A percentile compares a stretch with the other conserved stretches of the same genome.
Conservation (phyloP, 371 early-diverging fungal genomes). For the Apophysomyces sp. region DNA sequence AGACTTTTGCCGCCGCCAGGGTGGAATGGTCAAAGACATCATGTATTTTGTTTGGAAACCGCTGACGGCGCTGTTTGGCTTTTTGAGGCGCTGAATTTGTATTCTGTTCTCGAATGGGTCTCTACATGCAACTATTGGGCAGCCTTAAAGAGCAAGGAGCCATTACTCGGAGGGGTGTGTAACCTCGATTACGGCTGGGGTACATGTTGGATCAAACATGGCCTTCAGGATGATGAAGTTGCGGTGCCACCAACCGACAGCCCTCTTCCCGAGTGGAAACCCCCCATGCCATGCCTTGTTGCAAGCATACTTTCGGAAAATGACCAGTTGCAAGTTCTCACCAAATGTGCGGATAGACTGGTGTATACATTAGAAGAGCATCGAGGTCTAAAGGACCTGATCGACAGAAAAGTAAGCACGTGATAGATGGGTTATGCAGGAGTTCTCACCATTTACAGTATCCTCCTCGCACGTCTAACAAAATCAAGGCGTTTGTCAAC, state of each 20-base stretch:
- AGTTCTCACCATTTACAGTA: neutral
- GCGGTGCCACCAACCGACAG: neutral
- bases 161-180: slow-evolving; percentile 27
- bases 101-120: slow-evolving; percentile 26
- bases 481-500: slow-evolving; percentile 7
- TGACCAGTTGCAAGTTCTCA: slow-evolving; percentile 8
- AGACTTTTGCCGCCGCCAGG: slow-evolving; percentile 20
- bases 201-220: neutral
- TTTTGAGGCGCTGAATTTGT: slow-evolving; percentile 22
- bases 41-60: slow-evolving; percentile 31
- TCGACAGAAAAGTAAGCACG: slow-evolving; percentile 10
- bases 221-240: neutral
- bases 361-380: slow-evolving; percentile 14
- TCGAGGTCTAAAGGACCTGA: slow-evolving; percentile 10
- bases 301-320: slow-evolving; percentile 8
- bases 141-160: slow-evolving; percentile 26
- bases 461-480: slow-evolving; percentile 3
- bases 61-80: slow-evolving; percentile 33
- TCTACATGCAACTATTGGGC: slow-evolving; percentile 23
- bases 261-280: slow-evolving; percentile 22
- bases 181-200: slow-evolving; percentile 42
- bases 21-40: slow-evolving; percentile 21
- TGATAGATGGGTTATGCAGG: neutral
- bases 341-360: slow-evolving; percentile 7
- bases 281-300: slow-evolving; percentile 27